A percentile compares a stretch with the other conserved stretches of the same genome.
Evolutionary conservation across 768 basidiomycete species (phyloP).

Genomic region (Agaricus bisporus): DNA sequence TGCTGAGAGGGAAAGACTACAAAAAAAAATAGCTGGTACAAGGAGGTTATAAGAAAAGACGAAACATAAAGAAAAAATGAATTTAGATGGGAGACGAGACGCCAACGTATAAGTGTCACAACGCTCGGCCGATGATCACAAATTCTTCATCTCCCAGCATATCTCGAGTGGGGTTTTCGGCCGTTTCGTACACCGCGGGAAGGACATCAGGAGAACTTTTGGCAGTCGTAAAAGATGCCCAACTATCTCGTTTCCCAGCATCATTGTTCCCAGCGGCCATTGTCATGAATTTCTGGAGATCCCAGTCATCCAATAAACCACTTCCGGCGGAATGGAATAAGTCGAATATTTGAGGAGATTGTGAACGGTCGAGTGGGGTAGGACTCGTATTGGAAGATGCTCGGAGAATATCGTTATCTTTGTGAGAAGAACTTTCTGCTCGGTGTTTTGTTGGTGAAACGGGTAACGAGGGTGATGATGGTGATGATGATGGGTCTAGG

Average conservation of each 20-base stretch:
- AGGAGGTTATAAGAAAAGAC: background rate
- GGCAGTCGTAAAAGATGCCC: conserved; percentile 30
- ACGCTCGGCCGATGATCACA: background rate
- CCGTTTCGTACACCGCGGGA: conserved; percentile 10
- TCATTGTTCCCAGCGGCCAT: background rate
- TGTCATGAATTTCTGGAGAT: conserved; percentile 10
- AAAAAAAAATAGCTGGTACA: background rate
- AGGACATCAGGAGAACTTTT: conserved; percentile 21
- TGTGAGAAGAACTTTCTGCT: background rate
- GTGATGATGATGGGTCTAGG: conserved; percentile 12
- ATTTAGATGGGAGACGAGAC: background rate
- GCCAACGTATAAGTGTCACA: too few species aligned
- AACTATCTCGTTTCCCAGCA: conserved; percentile 20
- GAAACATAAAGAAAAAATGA: background rate
- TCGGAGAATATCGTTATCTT: background rate
- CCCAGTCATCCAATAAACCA: conserved; percentile 7
- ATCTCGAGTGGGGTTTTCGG: background rate
- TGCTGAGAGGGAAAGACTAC: background rate
- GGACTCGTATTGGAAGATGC: background rate
- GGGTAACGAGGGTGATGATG: conserved; percentile 9
- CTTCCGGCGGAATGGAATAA: background rate
- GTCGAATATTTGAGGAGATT: background rate
- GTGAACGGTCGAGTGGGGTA: background rate
- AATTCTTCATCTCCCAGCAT: background rate
- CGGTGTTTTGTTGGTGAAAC: conserved; percentile 9